phyloP scores from a whole-genome alignment of 371 early-diverging fungal genomes.

The Mucor sp. region DNA sequence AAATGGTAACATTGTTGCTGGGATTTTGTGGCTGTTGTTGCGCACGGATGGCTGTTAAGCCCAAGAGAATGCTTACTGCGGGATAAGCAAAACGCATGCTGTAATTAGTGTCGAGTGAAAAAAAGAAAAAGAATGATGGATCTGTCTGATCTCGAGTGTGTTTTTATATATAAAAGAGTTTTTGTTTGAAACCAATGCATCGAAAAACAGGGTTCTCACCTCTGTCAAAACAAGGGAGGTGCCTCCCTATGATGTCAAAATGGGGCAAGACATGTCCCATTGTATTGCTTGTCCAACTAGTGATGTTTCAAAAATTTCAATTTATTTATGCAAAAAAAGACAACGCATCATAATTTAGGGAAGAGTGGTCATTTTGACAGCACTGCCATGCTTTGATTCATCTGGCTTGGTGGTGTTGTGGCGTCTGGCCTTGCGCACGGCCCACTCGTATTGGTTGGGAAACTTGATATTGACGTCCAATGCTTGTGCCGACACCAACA shows the following conservation, averaged over 20 bases:
- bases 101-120: not conserved
- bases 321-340: not conserved
- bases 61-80: not conserved
- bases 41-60: not conserved
- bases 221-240: not conserved
- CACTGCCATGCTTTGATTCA: not conserved
- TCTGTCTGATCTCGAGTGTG: not conserved
- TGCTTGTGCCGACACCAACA: slow-evolving; percentile 14
- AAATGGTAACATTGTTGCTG: slow-evolving; percentile 14
- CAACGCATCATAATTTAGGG: not conserved
- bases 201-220: not conserved
- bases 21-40: slow-evolving; percentile 1
- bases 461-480: slow-evolving; percentile 13
- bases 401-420: slow-evolving; percentile 3
- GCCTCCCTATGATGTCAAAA: not conserved
- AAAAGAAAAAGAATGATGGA: not conserved
- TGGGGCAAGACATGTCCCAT: not conserved
- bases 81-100: not conserved
- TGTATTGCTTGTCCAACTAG: not conserved
- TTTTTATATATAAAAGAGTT: not conserved
- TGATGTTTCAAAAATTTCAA: not conserved
- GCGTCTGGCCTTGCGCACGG: slow-evolving; percentile 23
- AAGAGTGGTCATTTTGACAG: not conserved
- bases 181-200: not conserved
- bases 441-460: slow-evolving; percentile 25